Conservation (phyloP, 371 early-diverging fungal genomes). For the Thermomucor indicae-seudaticae region DNA sequence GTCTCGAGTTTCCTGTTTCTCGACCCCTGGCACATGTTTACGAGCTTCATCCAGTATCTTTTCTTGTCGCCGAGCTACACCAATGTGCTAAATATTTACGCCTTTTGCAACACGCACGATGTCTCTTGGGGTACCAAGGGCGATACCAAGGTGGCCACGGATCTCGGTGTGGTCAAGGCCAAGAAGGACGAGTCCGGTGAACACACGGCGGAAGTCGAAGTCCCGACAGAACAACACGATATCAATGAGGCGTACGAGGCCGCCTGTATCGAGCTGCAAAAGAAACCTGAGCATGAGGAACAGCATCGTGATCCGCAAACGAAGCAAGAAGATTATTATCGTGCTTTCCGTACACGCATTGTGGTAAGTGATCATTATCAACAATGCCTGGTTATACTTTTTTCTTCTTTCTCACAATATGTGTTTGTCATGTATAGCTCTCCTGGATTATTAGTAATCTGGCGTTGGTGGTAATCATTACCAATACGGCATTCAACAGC, state of each 20-base stretch:
- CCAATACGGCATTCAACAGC: slow-evolving; percentile 27
- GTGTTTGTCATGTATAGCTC: too few species aligned
- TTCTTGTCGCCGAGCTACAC: slow-evolving; percentile 82
- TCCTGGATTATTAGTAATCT: slow-evolving; percentile 84
- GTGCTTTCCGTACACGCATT: slow-evolving; percentile 82
- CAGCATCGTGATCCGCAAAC: slow-evolving; percentile 71
- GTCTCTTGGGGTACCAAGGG: slow-evolving; percentile 60
- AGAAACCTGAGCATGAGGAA: slow-evolving; percentile 46
- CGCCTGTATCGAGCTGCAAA: slow-evolving; percentile 52
- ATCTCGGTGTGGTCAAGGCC: slow-evolving; percentile 42
- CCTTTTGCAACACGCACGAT: slow-evolving; percentile 83
- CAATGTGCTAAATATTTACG: slow-evolving; percentile 88
- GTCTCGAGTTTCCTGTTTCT: slow-evolving; percentile 59
- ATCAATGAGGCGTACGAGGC: slow-evolving; percentile 75
- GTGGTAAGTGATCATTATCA: too few species aligned
- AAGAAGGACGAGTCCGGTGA: slow-evolving; percentile 36
- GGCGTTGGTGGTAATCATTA: slow-evolving; percentile 59
- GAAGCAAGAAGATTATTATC: slow-evolving; percentile 88
- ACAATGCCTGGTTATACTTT: too few species aligned
- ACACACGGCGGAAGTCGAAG: slow-evolving; percentile 51
- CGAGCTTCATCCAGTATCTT: slow-evolving; percentile 60
- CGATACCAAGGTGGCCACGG: slow-evolving; percentile 34
- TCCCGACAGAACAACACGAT: slow-evolving; percentile 76
- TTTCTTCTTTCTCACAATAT: too few species aligned
- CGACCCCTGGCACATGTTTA: slow-evolving; percentile 75